Base-by-base conservation (phyloP, 176 grass and related monocot genomes). In the Rhynchospora tenuis region DNA sequence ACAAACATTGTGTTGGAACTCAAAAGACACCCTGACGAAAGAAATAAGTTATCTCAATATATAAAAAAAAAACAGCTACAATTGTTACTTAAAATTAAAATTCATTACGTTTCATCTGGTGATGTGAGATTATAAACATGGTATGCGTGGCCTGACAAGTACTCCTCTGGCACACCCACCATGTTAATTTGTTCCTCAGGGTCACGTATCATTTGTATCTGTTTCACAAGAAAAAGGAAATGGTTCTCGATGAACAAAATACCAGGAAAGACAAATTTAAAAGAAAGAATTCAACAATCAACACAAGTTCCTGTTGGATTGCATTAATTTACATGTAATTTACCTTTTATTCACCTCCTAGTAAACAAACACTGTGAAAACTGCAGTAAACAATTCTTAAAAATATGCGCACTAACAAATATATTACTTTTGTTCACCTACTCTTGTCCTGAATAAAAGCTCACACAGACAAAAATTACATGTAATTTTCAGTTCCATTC, bases 1-100 rank as follows among this genome's bases (percentile, higher is more conserved):
- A 45, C 95, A 90, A 70, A 98, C 92, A 77, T 98, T 98, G 79
- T 98, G 95, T 79, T 95, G 92, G 59, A 98, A 98, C 90, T 95
- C 95, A 89, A 98, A 98, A 0, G 91, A 91, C 59, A 95, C 95
- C 47, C 95, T 98, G 88, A 29, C 57, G 78, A 23, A 65, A 59
- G 15, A 57, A n/a, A 12, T 4, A 46, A 43, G 69, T 62, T 48
- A 90, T 57, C 9, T 61, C 64, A 27, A 75, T 52, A n/a, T n/a
- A n/a, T n/a, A n/a, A n/a, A n/a, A 75, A 75, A 75, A 20, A 54
- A 51, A 38, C 5, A 81, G 58, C 12, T 44, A 64, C 51, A 60
- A 22, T 59, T 60, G 33, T 43, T 52, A 50, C 7, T 33, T 65
- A 81, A 83, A 38, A 52, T 19, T 27, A 85, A 68, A 82, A 72